These are phyloP conservation scores for Pseudonectria buxi DNA, from an alignment of 2,329 filamentous ascomycete species.

Conservation along the genomic window DNA sequence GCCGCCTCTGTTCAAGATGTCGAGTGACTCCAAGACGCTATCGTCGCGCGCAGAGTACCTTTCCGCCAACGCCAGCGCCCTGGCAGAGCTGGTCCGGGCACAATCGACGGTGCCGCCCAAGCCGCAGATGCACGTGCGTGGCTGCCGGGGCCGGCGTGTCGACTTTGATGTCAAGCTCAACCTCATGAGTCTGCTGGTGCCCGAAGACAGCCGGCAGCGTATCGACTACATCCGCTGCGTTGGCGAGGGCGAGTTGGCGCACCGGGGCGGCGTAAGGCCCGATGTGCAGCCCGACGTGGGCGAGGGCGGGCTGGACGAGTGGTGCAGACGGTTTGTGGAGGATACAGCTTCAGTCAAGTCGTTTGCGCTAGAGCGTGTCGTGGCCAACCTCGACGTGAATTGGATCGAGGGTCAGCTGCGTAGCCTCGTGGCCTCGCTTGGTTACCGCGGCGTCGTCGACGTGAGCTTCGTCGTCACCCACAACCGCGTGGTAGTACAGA, in stretches of 20 bases:
- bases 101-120: conserved; percentile 50
- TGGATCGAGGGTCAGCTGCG: conserved; percentile 50
- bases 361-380: conserved; percentile 45
- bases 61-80: conserved; percentile 37
- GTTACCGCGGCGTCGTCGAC: conserved; percentile 43
- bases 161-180: conserved; percentile 51
- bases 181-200: conserved; percentile 46
- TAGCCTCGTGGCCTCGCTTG: conserved; percentile 41
- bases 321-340: conserved; percentile 41
- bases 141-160: conserved; percentile 35
- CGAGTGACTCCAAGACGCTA: conserved; percentile 40
- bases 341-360: conserved; percentile 39
- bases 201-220: conserved; percentile 36
- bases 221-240: conserved; percentile 51
- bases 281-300: conserved; percentile 37
- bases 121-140: conserved; percentile 43
- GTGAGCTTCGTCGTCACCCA: conserved; percentile 46
- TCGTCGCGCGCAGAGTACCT: conserved; percentile 42
- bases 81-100: conserved; percentile 39
- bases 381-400: conserved; percentile 47
- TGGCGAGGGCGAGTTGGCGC: conserved; percentile 40
- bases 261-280: conserved; percentile 40
- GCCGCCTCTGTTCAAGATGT: conserved; percentile 46
- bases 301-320: conserved; percentile 40
- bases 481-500: conserved; percentile 41